A percentile compares a stretch with the other conserved stretches of the same genome.
These are phyloP conservation scores for Flaveria bidentis DNA, from an alignment of 129 eudicot species.

Conservation along the genomic window DNA sequence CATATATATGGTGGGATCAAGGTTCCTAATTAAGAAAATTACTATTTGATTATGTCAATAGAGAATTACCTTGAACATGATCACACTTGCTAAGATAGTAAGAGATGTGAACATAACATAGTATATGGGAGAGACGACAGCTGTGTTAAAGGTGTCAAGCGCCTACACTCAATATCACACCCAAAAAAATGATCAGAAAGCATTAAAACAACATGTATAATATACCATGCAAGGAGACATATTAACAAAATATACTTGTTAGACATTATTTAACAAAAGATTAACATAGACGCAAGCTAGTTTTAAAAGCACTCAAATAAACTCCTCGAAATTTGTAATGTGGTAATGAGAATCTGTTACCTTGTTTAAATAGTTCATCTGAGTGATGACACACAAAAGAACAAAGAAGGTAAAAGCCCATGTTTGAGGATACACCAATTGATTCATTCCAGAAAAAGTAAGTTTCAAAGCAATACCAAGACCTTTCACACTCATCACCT, in stretches of 20 bases:
- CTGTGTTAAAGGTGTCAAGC: slow-evolving; percentile 91
- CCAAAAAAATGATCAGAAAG: background rate
- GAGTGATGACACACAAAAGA: slow-evolving; percentile 67
- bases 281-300: background rate
- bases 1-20: no score
- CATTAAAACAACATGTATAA: background rate
- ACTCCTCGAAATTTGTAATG: background rate
- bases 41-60: background rate
- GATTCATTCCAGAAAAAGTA: slow-evolving; percentile 83
- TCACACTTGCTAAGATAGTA: slow-evolving; percentile 89
- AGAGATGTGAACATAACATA: slow-evolving; percentile 87
- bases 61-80: slow-evolving; percentile 86
- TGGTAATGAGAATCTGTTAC: slow-evolving; percentile 32
- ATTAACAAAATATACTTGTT: background rate
- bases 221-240: background rate
- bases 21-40: background rate
- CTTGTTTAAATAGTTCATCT: slow-evolving; percentile 93
- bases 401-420: slow-evolving; percentile 78
- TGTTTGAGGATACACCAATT: slow-evolving; percentile 81
- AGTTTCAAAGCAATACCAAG: slow-evolving; percentile 89
- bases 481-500: slow-evolving; percentile 99
- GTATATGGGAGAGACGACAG: slow-evolving; percentile 94
- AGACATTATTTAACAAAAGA: background rate
- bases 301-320: background rate
- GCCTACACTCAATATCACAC: slow-evolving; percentile 62